Base-by-base conservation (phyloP, 139 green algal species). In the Chlorella ohadii region DNA sequence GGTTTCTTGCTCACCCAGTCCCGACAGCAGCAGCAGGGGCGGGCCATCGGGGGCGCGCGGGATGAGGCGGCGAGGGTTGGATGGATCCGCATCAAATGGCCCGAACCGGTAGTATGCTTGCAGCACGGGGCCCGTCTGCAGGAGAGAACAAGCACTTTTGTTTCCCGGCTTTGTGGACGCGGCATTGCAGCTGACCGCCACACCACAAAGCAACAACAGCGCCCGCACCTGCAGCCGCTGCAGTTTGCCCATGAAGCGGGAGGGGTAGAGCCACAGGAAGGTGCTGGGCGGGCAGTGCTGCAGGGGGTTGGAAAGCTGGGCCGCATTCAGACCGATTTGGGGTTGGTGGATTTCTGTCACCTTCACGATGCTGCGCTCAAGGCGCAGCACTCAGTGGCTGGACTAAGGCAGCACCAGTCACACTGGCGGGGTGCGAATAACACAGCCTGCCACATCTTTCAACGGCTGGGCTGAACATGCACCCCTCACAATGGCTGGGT, bases 201-300 rank as follows among this genome's bases (percentile, higher is more conserved):
- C n/a, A n/a, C n/a, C n/a, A n/a, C n/a, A n/a, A 51, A 51, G 44
- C 44, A 51, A 9, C 7, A 51, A 51, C 9, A n/a, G 44, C 44
- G 9, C 9, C 19, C 78, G 19, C 65, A 68, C 79, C 66, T 73
- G 79, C 79, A 84, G 79, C 22, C 25, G 34, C 63, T 84, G 65
- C 65, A 84, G 65, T 13, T 64, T 63, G 23, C 79, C 79, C 79
- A 84, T 65, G 66, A 84, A 84, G 41, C 67, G 66, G 33, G 55
- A 33, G 44, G n/a, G 22, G 66, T 78, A 78, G 31, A 68, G 68
- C 79, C 79, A 84, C 3, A 84, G 66, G 66, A 84, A 84, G 66
- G 79, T 77, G 44, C 47, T 57, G 65, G 79, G 79, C 25, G 66
- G 66, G 79, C 79, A 84, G 79, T 84, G 44, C 79, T 84, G 79